Evolutionary conservation across 2,329 filamentous ascomycete species (phyloP).

Genomic region (Claviceps sp.): DNA sequence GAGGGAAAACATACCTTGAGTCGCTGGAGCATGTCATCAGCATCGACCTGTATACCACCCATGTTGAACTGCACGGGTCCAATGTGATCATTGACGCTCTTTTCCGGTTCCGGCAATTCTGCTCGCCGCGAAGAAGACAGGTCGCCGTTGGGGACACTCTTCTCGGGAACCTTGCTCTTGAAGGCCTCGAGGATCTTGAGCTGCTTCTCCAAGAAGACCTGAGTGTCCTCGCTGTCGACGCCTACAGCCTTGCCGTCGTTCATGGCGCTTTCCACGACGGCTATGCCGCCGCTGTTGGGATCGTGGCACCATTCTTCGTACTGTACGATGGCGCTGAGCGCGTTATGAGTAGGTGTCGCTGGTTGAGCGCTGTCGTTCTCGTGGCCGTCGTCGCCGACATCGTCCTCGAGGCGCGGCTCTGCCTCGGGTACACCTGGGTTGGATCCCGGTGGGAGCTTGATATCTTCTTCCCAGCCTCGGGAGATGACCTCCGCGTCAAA

Average conservation of each 20-base stretch:
- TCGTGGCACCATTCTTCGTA: constrained; percentile 74
- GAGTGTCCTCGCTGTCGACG: constrained; percentile 45
- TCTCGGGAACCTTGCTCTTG: constrained; percentile 41
- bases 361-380: background rate
- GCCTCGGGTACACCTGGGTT: constrained; percentile 11
- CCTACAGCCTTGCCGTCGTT: constrained; percentile 20
- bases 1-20: constrained; percentile 47
- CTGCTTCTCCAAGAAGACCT: constrained; percentile 65
- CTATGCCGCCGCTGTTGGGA: constrained; percentile 47
- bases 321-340: constrained; percentile 46
- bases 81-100: constrained; percentile 62
- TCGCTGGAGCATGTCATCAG: constrained; percentile 81
- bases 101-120: constrained; percentile 25
- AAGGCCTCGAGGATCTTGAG: constrained; percentile 58
- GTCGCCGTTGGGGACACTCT: constrained; percentile 14
- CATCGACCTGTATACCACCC: constrained; percentile 91
- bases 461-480: constrained; percentile 73
- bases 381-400: constrained; percentile 10
- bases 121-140: constrained; percentile 13
- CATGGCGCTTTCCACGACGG: constrained; percentile 27
- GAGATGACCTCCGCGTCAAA: constrained; percentile 86
- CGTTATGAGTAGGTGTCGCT: background rate
- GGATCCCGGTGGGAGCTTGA: constrained; percentile 41
- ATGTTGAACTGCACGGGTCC: constrained; percentile 96
- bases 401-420: constrained; percentile 10